Conservation (phyloP, 768 basidiomycete species). For the Termitomyces sp. region DNA sequence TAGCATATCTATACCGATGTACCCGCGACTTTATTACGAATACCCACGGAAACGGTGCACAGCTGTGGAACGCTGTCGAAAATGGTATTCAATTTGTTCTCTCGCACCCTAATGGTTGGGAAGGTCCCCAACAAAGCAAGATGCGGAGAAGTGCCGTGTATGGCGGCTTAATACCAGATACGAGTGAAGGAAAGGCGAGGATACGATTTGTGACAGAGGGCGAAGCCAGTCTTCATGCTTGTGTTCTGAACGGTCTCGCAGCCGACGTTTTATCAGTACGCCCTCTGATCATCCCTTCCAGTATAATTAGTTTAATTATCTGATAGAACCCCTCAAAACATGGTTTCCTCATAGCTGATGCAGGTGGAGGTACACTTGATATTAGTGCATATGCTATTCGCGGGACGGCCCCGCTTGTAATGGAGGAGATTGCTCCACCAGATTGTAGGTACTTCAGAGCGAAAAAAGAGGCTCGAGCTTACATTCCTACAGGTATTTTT, state of each 20-base stretch:
- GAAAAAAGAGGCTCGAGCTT: background rate
- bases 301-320: background rate
- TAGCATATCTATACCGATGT: constrained; percentile 70
- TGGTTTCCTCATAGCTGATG: constrained; percentile 78
- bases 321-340: constrained; percentile 66
- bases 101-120: constrained; percentile 83
- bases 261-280: constrained; percentile 72
- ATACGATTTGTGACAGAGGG: constrained; percentile 83
- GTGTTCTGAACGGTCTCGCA: constrained; percentile 73
- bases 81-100: constrained; percentile 69
- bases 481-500: constrained; percentile 56
- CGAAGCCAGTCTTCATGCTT: constrained; percentile 80
- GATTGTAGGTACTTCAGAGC: constrained; percentile 51
- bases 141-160: constrained; percentile 74
- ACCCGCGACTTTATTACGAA: constrained; percentile 74
- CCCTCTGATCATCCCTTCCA: constrained; percentile 4
- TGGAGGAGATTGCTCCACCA: constrained; percentile 81
- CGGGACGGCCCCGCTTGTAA: constrained; percentile 64
- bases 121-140: constrained; percentile 71
- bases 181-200: constrained; percentile 65
- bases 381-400: constrained; percentile 79
- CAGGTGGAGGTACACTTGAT: constrained; percentile 79
- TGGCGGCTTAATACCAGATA: constrained; percentile 72
- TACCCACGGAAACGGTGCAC: constrained; percentile 75
- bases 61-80: constrained; percentile 71